These are phyloP conservation scores for Candida railenensis DNA, from an alignment of 805 yeast species.

Conservation along the genomic window DNA sequence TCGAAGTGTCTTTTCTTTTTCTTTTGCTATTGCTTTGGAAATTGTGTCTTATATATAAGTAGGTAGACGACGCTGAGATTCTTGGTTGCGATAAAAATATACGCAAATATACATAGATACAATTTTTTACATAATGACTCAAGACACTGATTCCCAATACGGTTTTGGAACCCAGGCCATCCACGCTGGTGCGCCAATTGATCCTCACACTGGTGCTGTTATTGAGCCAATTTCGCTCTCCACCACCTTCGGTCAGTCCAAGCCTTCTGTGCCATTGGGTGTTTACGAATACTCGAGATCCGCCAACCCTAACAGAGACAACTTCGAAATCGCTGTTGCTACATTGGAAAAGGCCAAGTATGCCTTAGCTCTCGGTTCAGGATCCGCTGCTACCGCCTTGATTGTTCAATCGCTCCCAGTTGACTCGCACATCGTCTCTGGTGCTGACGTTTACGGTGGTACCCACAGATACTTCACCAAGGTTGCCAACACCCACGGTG, in stretches of 20 bases:
- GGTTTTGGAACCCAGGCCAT: constrained; percentile 80
- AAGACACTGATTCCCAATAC: constrained; percentile 29
- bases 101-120: too few species aligned
- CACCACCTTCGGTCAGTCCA: constrained; percentile 79
- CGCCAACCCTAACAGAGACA: constrained; percentile 82
- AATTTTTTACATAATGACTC: constrained; percentile 34
- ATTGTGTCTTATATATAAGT: too few species aligned
- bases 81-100: too few species aligned
- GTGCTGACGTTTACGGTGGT: constrained; percentile 90
- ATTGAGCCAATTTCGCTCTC: constrained; percentile 81
- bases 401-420: constrained; percentile 70
- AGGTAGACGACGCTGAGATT: too few species aligned
- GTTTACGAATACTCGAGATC: constrained; percentile 82
- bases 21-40: too few species aligned
- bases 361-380: constrained; percentile 80
- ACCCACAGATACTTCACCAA: constrained; percentile 87
- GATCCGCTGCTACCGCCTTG: constrained; percentile 80
- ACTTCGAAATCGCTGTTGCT: constrained; percentile 77
- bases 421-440: constrained; percentile 71
- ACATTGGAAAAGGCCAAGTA: constrained; percentile 72
- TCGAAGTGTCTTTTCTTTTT: neutral
- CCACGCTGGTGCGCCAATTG: constrained; percentile 76
- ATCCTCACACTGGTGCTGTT: constrained; percentile 79
- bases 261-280: constrained; percentile 78
- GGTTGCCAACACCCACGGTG: constrained; percentile 80